Evolutionary conservation across 2,329 filamentous ascomycete species (phyloP).

Genomic region (Teratosphaeria epicoccoides): DNA sequence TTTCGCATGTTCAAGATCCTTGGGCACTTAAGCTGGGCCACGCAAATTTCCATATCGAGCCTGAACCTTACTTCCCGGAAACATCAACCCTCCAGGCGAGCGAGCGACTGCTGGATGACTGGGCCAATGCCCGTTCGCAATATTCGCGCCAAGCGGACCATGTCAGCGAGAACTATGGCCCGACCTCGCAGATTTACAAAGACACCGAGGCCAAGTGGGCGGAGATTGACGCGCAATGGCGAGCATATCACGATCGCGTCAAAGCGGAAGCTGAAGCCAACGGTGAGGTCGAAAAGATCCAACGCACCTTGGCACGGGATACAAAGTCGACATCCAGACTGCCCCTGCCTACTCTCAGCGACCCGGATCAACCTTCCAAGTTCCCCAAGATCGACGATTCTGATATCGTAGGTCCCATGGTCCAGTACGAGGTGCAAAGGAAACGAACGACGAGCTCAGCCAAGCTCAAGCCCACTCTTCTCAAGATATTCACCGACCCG

Average conservation of each 20-base stretch:
- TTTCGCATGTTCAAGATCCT: slow-evolving; percentile 40
- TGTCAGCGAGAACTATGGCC: slow-evolving; percentile 80
- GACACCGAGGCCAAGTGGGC: slow-evolving; percentile 85
- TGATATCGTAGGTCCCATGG: slow-evolving; percentile 91
- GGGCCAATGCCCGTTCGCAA: slow-evolving; percentile 73
- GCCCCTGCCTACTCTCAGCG: slow-evolving; percentile 50
- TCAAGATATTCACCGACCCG: slow-evolving; percentile 27
- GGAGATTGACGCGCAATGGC: slow-evolving; percentile 66
- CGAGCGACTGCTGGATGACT: slow-evolving; percentile 61
- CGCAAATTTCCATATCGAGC: slow-evolving; percentile 82
- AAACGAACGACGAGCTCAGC: slow-evolving; percentile 21
- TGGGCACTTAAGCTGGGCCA: slow-evolving; percentile 83
- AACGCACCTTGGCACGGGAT: slow-evolving; percentile 27
- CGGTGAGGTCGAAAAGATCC: slow-evolving; percentile 32
- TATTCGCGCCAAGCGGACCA: slow-evolving; percentile 83
- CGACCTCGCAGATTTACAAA: slow-evolving; percentile 77
- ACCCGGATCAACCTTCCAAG: slow-evolving; percentile 60
- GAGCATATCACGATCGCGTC: slow-evolving; percentile 55
- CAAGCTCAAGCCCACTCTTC: slow-evolving; percentile 19
- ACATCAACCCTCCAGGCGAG: slow-evolving; percentile 47
- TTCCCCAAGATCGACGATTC: slow-evolving; percentile 82
- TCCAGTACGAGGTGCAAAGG: slow-evolving; percentile 30
- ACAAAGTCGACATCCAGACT: slow-evolving; percentile 52
- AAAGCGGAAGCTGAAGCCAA: slow-evolving; percentile 25
- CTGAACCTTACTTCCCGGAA: slow-evolving; percentile 66